Evolutionary conservation across 768 basidiomycete genomes (phyloP), one percentile per base, ranked within the genome.

Genomic region (Brasilioporus rufonigricans): DNA sequence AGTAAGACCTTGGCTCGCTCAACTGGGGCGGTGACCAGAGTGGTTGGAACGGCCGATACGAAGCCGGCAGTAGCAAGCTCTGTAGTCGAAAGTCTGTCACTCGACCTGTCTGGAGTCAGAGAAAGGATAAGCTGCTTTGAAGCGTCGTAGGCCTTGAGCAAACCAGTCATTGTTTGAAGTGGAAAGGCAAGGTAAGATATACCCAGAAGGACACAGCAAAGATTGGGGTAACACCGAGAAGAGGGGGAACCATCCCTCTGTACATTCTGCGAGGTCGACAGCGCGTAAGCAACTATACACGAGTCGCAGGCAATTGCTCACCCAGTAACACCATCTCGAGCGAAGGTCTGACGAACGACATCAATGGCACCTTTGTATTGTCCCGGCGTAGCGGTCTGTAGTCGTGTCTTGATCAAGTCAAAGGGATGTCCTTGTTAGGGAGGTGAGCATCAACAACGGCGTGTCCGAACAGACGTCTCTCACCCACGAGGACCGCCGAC

Each of bases 141-240:
- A 48, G 84, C 78, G 69, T 98, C 94, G 67, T 98, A 99, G 8
- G 91, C 93, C 95, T 96, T 49, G 53, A 46, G 32, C 39, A 23
- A 48, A 45, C 13, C 27, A 36, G 49, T 56, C 31, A 53, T 62
- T 56, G 44, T 50, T 58, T 53, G 48, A 32, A 44, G 31, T 10
- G 19, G 19, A 40, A 45, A 36, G 50, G 14, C 29, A 27, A 38
- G 5, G 38, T 39, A 7, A 3, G 26, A 62, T 29, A 54, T 71
- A 94, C 95, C 95, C 95, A 98, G 78, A 99, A 98, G 4, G 93
- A 96, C 29, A 98, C 76, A 4, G 97, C 97, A 65, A 99, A 99
- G 66, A 98, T 98, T 32, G 97, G 97, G 5, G 97, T 98, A 27
- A 99, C 93, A 27, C 96, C 93, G 29, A 97, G 76, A 54, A 98